phyloP scores from a whole-genome alignment of 1,139 yeast genomes.

The Pichia inconspicua region DNA sequence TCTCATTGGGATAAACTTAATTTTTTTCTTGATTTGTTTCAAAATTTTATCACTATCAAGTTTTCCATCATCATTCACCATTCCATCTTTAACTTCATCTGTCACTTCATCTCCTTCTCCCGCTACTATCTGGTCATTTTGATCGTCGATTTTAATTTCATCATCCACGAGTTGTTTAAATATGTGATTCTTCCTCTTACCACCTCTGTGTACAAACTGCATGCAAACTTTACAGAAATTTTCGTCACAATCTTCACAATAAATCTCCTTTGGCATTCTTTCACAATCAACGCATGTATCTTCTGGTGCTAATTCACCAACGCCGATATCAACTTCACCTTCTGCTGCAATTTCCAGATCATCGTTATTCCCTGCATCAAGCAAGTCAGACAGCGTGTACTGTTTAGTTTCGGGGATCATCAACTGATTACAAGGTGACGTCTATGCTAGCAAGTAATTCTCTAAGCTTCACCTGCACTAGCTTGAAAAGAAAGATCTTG shows the following conservation, averaged over 20 bases:
- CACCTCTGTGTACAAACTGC: conserved; percentile 58
- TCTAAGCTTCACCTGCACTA: too few relatives aligned
- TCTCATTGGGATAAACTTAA: conserved; percentile 57
- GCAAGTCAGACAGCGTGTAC: background rate
- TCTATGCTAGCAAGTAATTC: too few relatives aligned
- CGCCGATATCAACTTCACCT: conserved; percentile 6
- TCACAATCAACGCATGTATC: conserved; percentile 53
- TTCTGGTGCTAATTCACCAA: conserved; percentile 2
- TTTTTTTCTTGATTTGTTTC: conserved; percentile 37
- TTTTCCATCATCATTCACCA: conserved; percentile 1
- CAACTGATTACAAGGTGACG: too few relatives aligned
- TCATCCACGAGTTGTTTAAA: conserved; percentile 20
- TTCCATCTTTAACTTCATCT: background rate
- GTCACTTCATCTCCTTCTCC: background rate
- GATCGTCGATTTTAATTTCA: conserved; percentile 15
- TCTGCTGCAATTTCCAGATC: background rate
- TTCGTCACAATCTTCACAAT: conserved; percentile 54
- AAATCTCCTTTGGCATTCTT: conserved; percentile 57
- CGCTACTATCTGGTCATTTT: background rate
- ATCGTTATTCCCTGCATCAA: background rate
- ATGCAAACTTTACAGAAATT: conserved; percentile 61
- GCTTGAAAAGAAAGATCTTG: too few relatives aligned
- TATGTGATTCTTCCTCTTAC: conserved; percentile 41
- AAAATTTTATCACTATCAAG: conserved; percentile 9
- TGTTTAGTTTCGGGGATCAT: background rate